Evolutionary conservation across 768 basidiomycete genomes (phyloP).

Genomic region (Tephrocybe rancida): DNA sequence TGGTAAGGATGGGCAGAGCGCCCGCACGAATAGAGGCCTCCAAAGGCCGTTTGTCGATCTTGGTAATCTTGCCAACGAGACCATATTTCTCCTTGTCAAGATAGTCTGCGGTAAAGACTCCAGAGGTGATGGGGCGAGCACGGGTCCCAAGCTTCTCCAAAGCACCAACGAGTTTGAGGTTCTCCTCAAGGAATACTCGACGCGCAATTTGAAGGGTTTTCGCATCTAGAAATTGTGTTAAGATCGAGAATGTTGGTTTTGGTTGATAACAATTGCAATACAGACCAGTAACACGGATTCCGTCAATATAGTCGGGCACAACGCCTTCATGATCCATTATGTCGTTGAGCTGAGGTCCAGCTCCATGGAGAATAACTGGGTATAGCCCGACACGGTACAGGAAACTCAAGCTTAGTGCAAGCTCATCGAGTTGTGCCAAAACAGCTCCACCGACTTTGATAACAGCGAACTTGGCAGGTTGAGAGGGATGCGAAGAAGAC

Average conservation of each 20-base stretch:
- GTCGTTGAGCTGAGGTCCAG: conserved; percentile 92
- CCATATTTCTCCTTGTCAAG: conserved; percentile 95
- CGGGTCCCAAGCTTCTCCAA: conserved; percentile 95
- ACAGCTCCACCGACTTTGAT: conserved; percentile 99
- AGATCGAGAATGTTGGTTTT: too few species aligned
- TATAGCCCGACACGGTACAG: conserved; percentile 97
- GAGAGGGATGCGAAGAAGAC: conserved; percentile 84
- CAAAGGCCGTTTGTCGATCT: conserved; percentile 93
- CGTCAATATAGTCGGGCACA: conserved; percentile 95
- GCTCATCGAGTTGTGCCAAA: conserved; percentile 87
- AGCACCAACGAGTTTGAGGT: conserved; percentile 90
- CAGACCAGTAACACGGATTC: conserved; percentile 93
- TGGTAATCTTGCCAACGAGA: conserved; percentile 93
- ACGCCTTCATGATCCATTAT: conserved; percentile 93
- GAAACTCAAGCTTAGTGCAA: conserved; percentile 95
- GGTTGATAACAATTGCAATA: conserved; percentile 12
- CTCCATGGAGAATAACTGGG: conserved; percentile 96
- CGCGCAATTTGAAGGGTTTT: conserved; percentile 95
- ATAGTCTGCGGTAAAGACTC: conserved; percentile 97
- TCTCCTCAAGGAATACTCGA: conserved; percentile 96
- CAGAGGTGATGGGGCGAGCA: conserved; percentile 96
- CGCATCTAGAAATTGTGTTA: conserved; percentile 56
- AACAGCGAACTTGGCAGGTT: conserved; percentile 95
- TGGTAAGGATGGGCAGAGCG: conserved; percentile 93
- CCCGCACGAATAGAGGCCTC: conserved; percentile 97